These are phyloP conservation scores for Fusarium sp. DNA, from an alignment of 2,329 filamentous ascomycete species.

Conservation along the genomic window DNA sequence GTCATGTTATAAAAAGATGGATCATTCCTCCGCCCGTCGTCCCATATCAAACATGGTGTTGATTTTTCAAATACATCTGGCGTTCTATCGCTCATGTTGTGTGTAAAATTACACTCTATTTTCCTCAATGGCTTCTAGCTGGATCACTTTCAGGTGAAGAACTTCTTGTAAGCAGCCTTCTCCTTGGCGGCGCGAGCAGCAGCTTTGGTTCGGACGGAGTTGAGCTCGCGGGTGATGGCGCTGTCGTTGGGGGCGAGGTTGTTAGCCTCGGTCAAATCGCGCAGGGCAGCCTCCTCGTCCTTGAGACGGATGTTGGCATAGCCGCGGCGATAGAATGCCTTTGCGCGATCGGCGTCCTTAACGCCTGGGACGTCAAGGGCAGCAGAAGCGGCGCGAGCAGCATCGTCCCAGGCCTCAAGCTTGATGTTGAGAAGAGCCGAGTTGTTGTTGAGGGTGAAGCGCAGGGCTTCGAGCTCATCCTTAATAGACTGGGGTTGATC, in stretches of 20 bases:
- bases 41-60: constrained; percentile 23
- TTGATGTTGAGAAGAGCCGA: constrained; percentile 88
- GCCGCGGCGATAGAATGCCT: constrained; percentile 87
- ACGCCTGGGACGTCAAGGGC: constrained; percentile 77
- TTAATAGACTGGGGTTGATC: constrained; percentile 77
- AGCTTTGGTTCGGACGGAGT: constrained; percentile 80
- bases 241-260: constrained; percentile 80
- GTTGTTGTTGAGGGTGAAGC: constrained; percentile 90
- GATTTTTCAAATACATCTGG: constrained; percentile 31
- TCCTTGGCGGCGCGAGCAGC: constrained; percentile 84
- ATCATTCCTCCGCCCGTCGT: constrained; percentile 33
- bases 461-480: constrained; percentile 76
- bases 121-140: constrained; percentile 1
- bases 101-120: constrained; percentile 18
- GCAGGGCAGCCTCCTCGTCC: constrained; percentile 85
- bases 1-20: constrained; percentile 43
- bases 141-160: constrained; percentile 70
- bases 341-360: constrained; percentile 83
- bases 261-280: constrained; percentile 80
- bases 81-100: constrained; percentile 26
- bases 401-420: constrained; percentile 77
- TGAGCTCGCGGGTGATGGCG: constrained; percentile 80
- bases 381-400: constrained; percentile 75
- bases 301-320: constrained; percentile 80
- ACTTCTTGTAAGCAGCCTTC: constrained; percentile 92